These are phyloP conservation scores for Paspalum vaginatum DNA, from an alignment of 176 grass and related monocot species.

Conservation along the genomic window DNA sequence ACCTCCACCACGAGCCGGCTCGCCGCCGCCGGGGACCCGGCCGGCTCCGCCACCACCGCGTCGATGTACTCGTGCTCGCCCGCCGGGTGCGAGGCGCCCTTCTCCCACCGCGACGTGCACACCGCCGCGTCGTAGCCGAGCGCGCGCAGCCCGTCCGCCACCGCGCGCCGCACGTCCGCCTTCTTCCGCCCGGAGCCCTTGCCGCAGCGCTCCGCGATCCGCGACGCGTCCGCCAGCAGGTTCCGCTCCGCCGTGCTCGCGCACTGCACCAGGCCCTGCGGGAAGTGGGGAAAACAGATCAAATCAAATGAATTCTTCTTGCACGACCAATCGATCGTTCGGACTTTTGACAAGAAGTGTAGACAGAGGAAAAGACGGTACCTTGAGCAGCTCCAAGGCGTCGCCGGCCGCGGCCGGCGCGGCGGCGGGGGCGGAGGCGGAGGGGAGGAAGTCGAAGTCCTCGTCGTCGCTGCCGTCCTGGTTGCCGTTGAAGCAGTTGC, in stretches of 20 bases:
- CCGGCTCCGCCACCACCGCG: slow-evolving; percentile 36
- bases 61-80: slow-evolving; percentile 90
- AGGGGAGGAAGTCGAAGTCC: slow-evolving; percentile 53
- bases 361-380: slow-evolving; percentile 14
- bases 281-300: neutral
- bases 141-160: slow-evolving; percentile 57
- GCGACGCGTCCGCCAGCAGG: slow-evolving; percentile 66
- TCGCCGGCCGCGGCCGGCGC: slow-evolving; percentile 35
- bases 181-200: slow-evolving; percentile 32
- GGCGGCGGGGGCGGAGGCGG: neutral
- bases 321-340: neutral
- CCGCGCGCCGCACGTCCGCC: slow-evolving; percentile 42
- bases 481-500: slow-evolving; percentile 76
- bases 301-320: neutral
- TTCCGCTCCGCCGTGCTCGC: slow-evolving; percentile 67
- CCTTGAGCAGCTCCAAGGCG: slow-evolving; percentile 59
- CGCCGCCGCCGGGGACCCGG: neutral
- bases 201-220: slow-evolving; percentile 50
- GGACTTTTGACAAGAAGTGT: no score
- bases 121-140: slow-evolving; percentile 76
- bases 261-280: slow-evolving; percentile 70
- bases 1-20: slow-evolving; percentile 69
- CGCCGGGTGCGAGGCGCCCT: slow-evolving; percentile 45
- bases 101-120: slow-evolving; percentile 74
- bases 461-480: slow-evolving; percentile 67